These are phyloP conservation scores for Phytophthora nicotianae DNA, from an alignment of 352 stramenopile species.

Conservation along the genomic window DNA sequence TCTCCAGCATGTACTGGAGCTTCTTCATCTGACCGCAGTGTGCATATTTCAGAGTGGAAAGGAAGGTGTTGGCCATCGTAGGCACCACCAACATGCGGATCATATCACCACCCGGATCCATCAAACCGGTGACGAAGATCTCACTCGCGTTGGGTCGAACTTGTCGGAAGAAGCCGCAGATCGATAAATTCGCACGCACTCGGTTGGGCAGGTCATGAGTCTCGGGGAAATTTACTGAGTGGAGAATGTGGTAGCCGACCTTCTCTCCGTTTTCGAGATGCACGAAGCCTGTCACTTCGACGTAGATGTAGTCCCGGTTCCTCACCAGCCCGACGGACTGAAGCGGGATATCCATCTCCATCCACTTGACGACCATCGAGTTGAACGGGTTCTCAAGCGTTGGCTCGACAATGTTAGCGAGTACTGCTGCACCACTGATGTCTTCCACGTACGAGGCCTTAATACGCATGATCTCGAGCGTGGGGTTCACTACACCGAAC, in stretches of 20 bases:
- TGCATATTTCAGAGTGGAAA: conserved; percentile 35
- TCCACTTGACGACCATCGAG: conserved; percentile 43
- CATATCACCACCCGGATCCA: conserved; percentile 41
- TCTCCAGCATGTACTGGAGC: conserved; percentile 44
- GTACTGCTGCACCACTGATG: conserved; percentile 51
- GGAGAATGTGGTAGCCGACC: conserved; percentile 41
- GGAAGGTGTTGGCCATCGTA: conserved; percentile 31
- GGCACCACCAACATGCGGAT: conserved; percentile 33
- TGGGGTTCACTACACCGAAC: conserved; percentile 55
- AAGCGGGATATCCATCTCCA: conserved; percentile 53
- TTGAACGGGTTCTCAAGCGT: conserved; percentile 43
- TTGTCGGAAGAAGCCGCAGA: conserved; percentile 53
- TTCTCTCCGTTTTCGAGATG: conserved; percentile 29
- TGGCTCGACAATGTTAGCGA: conserved; percentile 59
- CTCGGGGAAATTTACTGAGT: conserved; percentile 42
- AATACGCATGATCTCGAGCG: conserved; percentile 54
- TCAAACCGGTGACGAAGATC: conserved; percentile 43
- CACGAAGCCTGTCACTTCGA: conserved; percentile 37
- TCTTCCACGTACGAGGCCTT: conserved; percentile 55
- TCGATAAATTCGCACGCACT: conserved; percentile 50
- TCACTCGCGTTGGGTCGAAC: conserved; percentile 46
- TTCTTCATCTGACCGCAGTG: conserved; percentile 48
- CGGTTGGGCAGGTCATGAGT: conserved; percentile 47
- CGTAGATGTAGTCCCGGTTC: conserved; percentile 44
- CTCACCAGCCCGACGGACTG: conserved; percentile 40